Percentiles rank a stretch among this genome's conserved stretches.
These are phyloP conservation scores for Penicillium nordicum DNA, from an alignment of 2,329 filamentous ascomycete species.

Conservation along the genomic window DNA sequence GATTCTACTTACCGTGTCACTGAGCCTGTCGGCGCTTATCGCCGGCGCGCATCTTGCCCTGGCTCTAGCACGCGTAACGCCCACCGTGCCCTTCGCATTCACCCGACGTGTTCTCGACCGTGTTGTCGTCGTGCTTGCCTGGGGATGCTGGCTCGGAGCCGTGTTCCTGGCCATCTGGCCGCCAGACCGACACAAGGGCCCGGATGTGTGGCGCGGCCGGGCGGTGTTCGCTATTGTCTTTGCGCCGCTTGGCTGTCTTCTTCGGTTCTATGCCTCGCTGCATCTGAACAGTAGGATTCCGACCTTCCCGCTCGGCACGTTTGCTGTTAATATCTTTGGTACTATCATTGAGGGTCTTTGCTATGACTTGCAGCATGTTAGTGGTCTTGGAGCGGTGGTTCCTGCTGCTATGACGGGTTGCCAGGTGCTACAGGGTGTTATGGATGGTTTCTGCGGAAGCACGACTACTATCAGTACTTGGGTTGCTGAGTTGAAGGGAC, in stretches of 20 bases:
- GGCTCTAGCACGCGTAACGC: constrained; percentile 56
- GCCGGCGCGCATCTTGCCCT: constrained; percentile 73
- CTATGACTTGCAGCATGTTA: constrained; percentile 71
- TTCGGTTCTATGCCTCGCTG: constrained; percentile 69
- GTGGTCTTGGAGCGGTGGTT: constrained; percentile 44
- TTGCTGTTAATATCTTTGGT: constrained; percentile 74
- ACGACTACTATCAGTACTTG: constrained; percentile 66
- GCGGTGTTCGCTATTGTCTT: constrained; percentile 76
- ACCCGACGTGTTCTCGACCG: constrained; percentile 63
- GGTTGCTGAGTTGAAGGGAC: constrained; percentile 57
- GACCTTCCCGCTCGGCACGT: constrained; percentile 81
- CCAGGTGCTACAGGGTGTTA: constrained; percentile 63
- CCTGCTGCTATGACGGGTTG: constrained; percentile 50
- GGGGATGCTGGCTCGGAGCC: constrained; percentile 74
- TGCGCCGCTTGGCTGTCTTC: constrained; percentile 73
- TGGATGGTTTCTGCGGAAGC: constrained; percentile 67
- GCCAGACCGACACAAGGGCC: constrained; percentile 49
- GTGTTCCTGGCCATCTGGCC: constrained; percentile 69
- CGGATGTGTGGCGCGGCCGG: constrained; percentile 68
- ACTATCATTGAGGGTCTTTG: constrained; percentile 71
- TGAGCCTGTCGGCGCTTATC: constrained; percentile 67
- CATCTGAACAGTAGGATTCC: constrained; percentile 65
- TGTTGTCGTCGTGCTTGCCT: constrained; percentile 61
- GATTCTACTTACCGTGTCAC: constrained; percentile 65
- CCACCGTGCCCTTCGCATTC: constrained; percentile 57